phyloP scores from a whole-genome alignment of 495 filamentous ascomycete genomes.

The Xylaria grammica region DNA sequence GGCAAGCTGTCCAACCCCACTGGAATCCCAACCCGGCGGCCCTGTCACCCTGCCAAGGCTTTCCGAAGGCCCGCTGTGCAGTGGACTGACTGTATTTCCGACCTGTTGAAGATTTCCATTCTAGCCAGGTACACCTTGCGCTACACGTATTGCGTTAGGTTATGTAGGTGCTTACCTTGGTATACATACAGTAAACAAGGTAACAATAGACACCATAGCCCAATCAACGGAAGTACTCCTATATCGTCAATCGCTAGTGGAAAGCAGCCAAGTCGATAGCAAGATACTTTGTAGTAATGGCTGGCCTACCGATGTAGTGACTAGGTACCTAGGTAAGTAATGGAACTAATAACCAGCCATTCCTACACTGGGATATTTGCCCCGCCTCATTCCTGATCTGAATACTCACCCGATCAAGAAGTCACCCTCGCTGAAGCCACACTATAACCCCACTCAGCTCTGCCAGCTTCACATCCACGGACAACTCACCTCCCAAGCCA shows the following conservation, averaged over 20 bases:
- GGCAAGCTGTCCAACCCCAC: slow-evolving; percentile 22
- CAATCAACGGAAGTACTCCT: too few species aligned
- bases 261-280: too few species aligned
- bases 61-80: slow-evolving; percentile 7
- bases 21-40: slow-evolving; percentile 22
- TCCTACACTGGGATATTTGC: slow-evolving; percentile 17
- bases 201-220: too few species aligned
- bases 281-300: too few species aligned
- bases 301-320: too few species aligned
- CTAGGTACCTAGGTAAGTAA: background rate
- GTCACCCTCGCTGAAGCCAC: slow-evolving; percentile 24
- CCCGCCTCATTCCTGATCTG: slow-evolving; percentile 21
- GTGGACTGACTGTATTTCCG: slow-evolving; percentile 17
- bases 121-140: background rate
- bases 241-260: too few species aligned
- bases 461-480: slow-evolving; percentile 11
- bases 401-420: slow-evolving; percentile 21
- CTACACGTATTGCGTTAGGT: too few species aligned
- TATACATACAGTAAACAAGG: too few species aligned
- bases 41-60: slow-evolving; percentile 22
- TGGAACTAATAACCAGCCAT: slow-evolving; percentile 5
- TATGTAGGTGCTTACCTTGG: too few species aligned
- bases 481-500: background rate
- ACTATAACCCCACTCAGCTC: slow-evolving; percentile 16
- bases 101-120: slow-evolving; percentile 3